Percentiles rank a stretch among this genome's conserved stretches.
Evolutionary conservation across 768 basidiomycete genomes (phyloP).

Genomic region (Tylopilus felleus): DNA sequence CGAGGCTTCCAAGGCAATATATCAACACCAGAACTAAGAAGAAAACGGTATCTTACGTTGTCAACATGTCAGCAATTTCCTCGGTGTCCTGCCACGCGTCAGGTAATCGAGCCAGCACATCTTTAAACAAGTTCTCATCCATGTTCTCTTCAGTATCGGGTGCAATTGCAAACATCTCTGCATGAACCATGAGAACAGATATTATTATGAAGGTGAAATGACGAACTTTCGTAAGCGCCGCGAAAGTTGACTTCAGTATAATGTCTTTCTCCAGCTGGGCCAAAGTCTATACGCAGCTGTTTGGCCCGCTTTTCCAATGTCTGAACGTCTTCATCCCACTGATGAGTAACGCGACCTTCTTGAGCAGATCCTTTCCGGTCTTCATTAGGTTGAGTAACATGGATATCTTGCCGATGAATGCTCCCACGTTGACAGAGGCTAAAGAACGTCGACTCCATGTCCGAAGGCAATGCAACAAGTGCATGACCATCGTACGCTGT

Average conservation of each 20-base stretch:
- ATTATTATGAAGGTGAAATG: not conserved
- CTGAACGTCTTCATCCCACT: conserved; percentile 41
- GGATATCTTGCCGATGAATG: conserved; percentile 43
- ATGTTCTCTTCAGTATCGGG: conserved; percentile 29
- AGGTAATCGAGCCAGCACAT: conserved; percentile 52
- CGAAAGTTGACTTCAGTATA: conserved; percentile 48
- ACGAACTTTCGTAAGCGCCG: conserved; percentile 54
- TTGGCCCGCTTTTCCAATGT: conserved; percentile 31
- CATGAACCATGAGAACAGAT: conserved; percentile 12
- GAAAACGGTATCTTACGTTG: conserved; percentile 43
- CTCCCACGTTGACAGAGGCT: conserved; percentile 47
- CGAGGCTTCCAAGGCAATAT: conserved; percentile 43
- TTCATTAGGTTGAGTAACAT: conserved; percentile 11
- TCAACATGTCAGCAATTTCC: conserved; percentile 51
- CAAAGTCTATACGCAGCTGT: conserved; percentile 35
- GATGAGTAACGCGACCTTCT: conserved; percentile 15
- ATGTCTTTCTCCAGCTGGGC: conserved; percentile 45
- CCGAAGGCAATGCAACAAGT: conserved; percentile 29
- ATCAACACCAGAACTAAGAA: not conserved
- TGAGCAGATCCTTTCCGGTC: conserved; percentile 5
- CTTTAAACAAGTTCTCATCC: conserved; percentile 40
- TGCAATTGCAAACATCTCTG: conserved; percentile 41
- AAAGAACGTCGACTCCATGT: conserved; percentile 37
- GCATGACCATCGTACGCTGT: conserved; percentile 32
- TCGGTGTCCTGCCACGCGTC: conserved; percentile 55